Percentiles rank a stretch among this genome's conserved stretches.
These are phyloP conservation scores for Mycena polygramma DNA, from an alignment of 768 basidiomycete genomes.

Conservation along the genomic window DNA sequence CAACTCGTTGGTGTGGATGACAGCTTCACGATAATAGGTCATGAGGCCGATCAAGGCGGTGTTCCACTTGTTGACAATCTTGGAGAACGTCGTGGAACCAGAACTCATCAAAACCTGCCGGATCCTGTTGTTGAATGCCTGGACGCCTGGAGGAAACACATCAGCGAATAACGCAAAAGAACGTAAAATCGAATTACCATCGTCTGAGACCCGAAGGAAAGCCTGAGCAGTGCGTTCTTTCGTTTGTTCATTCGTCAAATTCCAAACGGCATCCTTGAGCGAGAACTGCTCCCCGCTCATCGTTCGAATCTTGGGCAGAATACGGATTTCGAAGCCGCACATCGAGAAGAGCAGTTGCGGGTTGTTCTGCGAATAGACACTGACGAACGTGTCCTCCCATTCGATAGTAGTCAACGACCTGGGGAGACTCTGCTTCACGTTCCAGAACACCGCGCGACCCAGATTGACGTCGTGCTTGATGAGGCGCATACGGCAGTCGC, in stretches of 20 bases:
- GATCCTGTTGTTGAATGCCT: slow-evolving; percentile 98
- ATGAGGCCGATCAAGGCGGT: slow-evolving; percentile 95
- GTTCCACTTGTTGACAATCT: slow-evolving; percentile 99
- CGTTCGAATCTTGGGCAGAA: slow-evolving; percentile 95
- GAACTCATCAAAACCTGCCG: slow-evolving; percentile 98
- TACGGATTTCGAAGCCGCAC: slow-evolving; percentile 99
- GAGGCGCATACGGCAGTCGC: slow-evolving; percentile 98
- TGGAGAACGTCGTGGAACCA: slow-evolving; percentile 98
- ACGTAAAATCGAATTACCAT: slow-evolving; percentile 61
- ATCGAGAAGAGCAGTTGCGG: slow-evolving; percentile 98
- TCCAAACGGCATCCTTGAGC: slow-evolving; percentile 96
- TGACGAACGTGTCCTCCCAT: slow-evolving; percentile 98
- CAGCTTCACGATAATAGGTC: slow-evolving; percentile 98
- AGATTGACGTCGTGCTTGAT: slow-evolving; percentile 99
- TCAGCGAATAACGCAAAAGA: slow-evolving; percentile 9
- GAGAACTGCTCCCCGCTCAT: slow-evolving; percentile 98
- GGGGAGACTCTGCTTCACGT: slow-evolving; percentile 96
- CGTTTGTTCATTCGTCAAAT: slow-evolving; percentile 95
- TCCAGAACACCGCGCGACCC: slow-evolving; percentile 99
- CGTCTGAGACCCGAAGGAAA: slow-evolving; percentile 97
- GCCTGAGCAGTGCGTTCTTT: slow-evolving; percentile 99
- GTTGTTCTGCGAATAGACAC: slow-evolving; percentile 97
- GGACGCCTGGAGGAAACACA: slow-evolving; percentile 69
- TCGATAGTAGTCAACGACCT: slow-evolving; percentile 98
- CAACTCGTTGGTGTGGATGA: slow-evolving; percentile 96